phyloP scores from a whole-genome alignment of 2,329 filamentous ascomycete species.

The Dactylellina parvicollis region DNA sequence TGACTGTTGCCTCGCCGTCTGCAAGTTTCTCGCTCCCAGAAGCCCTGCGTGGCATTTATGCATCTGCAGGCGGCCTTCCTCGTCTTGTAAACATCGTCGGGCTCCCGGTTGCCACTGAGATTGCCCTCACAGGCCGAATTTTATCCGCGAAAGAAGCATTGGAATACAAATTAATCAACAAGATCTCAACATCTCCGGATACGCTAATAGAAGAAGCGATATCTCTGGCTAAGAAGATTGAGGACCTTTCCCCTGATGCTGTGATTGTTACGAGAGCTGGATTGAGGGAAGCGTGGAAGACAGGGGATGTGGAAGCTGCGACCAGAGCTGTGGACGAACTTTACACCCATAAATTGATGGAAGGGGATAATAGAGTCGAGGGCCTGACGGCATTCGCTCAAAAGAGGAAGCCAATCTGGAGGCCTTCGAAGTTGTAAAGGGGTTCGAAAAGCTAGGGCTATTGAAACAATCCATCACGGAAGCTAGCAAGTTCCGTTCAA shows the following conservation, averaged over 20 bases:
- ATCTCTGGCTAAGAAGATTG: slow-evolving; percentile 70
- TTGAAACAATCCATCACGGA: too few relatives aligned
- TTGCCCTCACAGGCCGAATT: slow-evolving; percentile 72
- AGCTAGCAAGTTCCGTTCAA: too few relatives aligned
- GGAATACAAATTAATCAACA: slow-evolving; percentile 76
- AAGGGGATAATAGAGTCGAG: slow-evolving; percentile 77
- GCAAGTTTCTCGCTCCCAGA: slow-evolving; percentile 77
- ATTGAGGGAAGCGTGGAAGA: slow-evolving; percentile 77
- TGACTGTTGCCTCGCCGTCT: slow-evolving; percentile 70
- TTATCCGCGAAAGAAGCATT: slow-evolving; percentile 70
- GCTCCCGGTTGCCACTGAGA: slow-evolving; percentile 74
- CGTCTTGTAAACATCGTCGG: slow-evolving; percentile 74
- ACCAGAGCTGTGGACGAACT: slow-evolving; percentile 69
- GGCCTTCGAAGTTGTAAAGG: slow-evolving; percentile 69
- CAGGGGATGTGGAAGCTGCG: slow-evolving; percentile 71
- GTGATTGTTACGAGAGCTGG: slow-evolving; percentile 79
- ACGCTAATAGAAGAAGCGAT: slow-evolving; percentile 70
- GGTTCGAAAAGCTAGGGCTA: not conserved
- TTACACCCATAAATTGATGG: slow-evolving; percentile 70
- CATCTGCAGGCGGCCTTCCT: slow-evolving; percentile 76
- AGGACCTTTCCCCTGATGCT: slow-evolving; percentile 76
- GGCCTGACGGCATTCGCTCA: slow-evolving; percentile 80
- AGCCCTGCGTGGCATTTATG: slow-evolving; percentile 75
- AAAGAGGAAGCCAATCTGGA: slow-evolving; percentile 76
- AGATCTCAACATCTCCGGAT: slow-evolving; percentile 66